These are phyloP conservation scores for Acorus calamus DNA, from an alignment of 106 monocot genomes.

Conservation along the genomic window DNA sequence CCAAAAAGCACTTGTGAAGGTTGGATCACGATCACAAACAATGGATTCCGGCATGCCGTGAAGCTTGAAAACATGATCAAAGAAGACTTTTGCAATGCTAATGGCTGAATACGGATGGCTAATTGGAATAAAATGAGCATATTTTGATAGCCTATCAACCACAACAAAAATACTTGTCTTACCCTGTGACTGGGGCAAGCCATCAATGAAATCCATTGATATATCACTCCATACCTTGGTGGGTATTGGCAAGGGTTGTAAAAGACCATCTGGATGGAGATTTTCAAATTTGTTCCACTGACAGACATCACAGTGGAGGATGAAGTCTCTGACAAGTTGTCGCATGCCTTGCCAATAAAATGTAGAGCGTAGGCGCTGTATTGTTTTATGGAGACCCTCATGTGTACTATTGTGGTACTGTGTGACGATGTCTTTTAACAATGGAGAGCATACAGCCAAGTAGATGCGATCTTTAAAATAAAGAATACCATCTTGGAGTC, in stretches of 20 bases:
- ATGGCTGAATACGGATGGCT: neutral
- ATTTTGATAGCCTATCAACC: constrained; percentile 1
- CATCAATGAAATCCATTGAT: constrained; percentile 1
- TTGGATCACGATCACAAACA: neutral
- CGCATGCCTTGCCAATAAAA: constrained; percentile 2
- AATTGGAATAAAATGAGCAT: neutral
- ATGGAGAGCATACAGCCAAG: too few relatives aligned
- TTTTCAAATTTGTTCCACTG: neutral
- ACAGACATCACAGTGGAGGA: neutral
- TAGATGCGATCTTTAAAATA: too few relatives aligned
- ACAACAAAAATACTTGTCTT: neutral
- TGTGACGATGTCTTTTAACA: too few relatives aligned
- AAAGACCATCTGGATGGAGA: neutral
- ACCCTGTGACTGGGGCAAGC: neutral
- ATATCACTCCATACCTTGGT: neutral
- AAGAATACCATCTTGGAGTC: too few relatives aligned
- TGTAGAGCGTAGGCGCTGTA: neutral
- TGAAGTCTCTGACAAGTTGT: neutral
- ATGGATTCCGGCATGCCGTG: neutral
- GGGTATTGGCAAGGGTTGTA: neutral
- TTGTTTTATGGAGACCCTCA: neutral
- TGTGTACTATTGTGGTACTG: neutral
- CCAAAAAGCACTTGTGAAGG: too few relatives aligned
- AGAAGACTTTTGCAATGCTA: neutral
- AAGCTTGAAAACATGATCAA: neutral